Evolutionary conservation across 305 asterid species (phyloP), one percentile per base, ranked within the genome.

Genomic region (Plantago coronopus): DNA sequence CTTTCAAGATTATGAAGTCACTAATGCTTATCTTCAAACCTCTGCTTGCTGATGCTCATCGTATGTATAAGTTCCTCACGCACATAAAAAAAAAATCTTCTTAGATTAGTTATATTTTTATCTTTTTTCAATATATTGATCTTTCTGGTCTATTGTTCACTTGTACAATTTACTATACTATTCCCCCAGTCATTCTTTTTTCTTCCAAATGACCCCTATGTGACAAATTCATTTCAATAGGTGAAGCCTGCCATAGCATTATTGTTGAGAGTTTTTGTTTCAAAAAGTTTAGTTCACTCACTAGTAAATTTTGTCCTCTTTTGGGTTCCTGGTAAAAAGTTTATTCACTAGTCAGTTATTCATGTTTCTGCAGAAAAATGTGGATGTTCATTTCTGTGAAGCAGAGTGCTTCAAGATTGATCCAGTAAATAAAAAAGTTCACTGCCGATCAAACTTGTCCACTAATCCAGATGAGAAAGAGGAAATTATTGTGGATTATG

Each of bases 341-440:
- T 57, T 49, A 50, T 3, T 70, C 59, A 53, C 20, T 17, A 18
- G 18, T 67, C 2, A 3, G 38, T 56, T 68, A 38, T 9, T 65
- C 20, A 22, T 49, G 64, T 76, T 37, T 71, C 43, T 71, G 82
- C 88, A 91, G 98, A 91, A 74, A 88, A 75, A 76, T 31, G 61
- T 80, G 22, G 71, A 64, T 64, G 83, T 81, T 64, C 81, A 65
- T 61, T 91, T 83, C 57, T 83, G 84, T 76, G 98, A 91, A 76
- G 98, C 98, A 72, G 98, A 91, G 72, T 88, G 98, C 76, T 62
- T 74, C 71, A 91, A 74, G 78, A 84, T 91, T 81, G 98, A 91
- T 76, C 79, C 89, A 31, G 75, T 73, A 73, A 88, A 84, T 69
- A 91, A 84, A 81, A 88, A 86, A 79, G 94, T 91, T 48, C 79